Base-by-base conservation (phyloP, 1,139 yeast species). In the Suhomyces choctaworum region DNA sequence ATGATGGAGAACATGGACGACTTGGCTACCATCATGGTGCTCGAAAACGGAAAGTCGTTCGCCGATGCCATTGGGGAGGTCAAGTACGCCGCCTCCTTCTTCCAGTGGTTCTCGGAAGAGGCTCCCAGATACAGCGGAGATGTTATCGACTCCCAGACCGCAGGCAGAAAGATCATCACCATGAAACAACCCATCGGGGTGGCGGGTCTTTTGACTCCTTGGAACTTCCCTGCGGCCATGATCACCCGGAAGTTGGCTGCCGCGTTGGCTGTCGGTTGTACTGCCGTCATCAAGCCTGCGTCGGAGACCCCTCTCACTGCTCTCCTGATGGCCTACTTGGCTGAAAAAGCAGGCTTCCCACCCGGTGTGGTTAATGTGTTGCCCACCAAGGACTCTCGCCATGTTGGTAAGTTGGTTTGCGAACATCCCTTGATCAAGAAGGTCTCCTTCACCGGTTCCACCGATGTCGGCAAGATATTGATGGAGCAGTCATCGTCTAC, bases 151-250 rank as follows among this genome's bases (percentile, higher is more conserved):
- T 56, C 60, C 4, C 42, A 44, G 20, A 45, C 44, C 23, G 40
- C 51, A 1, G 31, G 42, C 12, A 48, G 42, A 31, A 47, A 43
- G 23, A 55, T 57, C 28, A 22, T 56, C 27, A 50, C 58, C 5
- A 25, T 54, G 20, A 49, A 55, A 16, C 64, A 48, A 39, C 63
- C 56, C 11, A 74, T 90, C 35, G 97, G 97, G 14, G 95, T 87
- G 1, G 87, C 92, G 51, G 96, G 95, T 19, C 78, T 90, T 41
- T 70, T 90, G 49, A 87, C 96, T 4, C 97, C 97, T 13, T 90
- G 97, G 97, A 90, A 90, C 61, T 90, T 90, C 66, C 97, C 97
- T 12, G 71, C 83, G 34, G 95, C 96, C 5, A 90, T 90, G 97
- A 86, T 90, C 43, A 79, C 96, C 2, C 74, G 97, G 50, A 90